A percentile compares a stretch with the other conserved stretches of the same genome.
Conservation (phyloP, 1,139 yeast species). For the Geotrichum restrictum region DNA sequence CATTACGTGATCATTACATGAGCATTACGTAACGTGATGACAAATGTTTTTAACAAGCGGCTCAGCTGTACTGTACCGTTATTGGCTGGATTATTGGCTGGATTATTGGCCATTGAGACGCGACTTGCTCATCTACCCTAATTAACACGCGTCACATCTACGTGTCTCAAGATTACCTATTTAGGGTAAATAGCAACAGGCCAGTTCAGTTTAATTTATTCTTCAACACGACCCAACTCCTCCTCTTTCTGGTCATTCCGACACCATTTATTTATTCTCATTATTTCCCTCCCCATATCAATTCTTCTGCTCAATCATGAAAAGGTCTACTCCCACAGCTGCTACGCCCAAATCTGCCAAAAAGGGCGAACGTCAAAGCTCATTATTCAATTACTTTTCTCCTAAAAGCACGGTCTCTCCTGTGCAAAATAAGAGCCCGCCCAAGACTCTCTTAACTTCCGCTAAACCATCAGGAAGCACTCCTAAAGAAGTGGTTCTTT, state of each 20-base stretch:
- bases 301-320: not conserved
- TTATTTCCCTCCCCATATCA: no score
- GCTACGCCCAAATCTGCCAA: slow-evolving; percentile 13
- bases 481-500: slow-evolving; percentile 1
- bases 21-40: no score
- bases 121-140: no score
- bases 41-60: no score
- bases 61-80: no score
- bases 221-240: not conserved
- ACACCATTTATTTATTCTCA: not conserved
- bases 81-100: no score
- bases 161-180: not conserved
- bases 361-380: slow-evolving; percentile 14
- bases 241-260: not conserved
- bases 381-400: slow-evolving; percentile 17
- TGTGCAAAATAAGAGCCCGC: not conserved
- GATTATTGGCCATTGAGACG: no score
- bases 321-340: not conserved
- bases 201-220: not conserved
- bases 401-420: slow-evolving; percentile 4
- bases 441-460: not conserved
- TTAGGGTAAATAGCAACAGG: slow-evolving; percentile 9
- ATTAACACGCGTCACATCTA: not conserved
- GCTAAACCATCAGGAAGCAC: not conserved
- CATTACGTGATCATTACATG: no score